These are phyloP conservation scores for Usnea hakonensis DNA, from an alignment of 495 filamentous ascomycete species.

Conservation along the genomic window DNA sequence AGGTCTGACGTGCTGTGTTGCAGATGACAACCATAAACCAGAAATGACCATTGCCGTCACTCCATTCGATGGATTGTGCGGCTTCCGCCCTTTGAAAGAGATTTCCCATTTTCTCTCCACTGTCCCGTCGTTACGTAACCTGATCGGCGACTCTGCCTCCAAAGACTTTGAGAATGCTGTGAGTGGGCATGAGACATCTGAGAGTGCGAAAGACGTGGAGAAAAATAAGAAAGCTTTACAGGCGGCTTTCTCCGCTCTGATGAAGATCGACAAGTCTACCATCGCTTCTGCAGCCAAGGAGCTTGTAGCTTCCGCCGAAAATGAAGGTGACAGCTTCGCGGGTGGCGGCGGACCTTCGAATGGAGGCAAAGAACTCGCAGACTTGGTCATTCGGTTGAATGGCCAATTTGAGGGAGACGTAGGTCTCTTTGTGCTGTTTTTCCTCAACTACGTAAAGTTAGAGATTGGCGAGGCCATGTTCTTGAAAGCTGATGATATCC, in stretches of 20 bases:
- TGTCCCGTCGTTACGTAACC: slow-evolving; percentile 61
- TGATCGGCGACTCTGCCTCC: slow-evolving; percentile 66
- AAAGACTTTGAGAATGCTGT: slow-evolving; percentile 61
- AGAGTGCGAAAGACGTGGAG: slow-evolving; percentile 46
- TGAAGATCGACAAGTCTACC: slow-evolving; percentile 62
- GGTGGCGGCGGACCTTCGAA: slow-evolving; percentile 52
- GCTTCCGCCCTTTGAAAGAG: slow-evolving; percentile 81
- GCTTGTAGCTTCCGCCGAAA: slow-evolving; percentile 63
- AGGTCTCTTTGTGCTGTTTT: slow-evolving; percentile 70
- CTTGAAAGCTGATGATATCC: slow-evolving; percentile 90
- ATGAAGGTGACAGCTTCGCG: slow-evolving; percentile 53
- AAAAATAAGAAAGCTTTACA: slow-evolving; percentile 78
- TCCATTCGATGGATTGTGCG: slow-evolving; percentile 90
- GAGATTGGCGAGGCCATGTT: slow-evolving; percentile 91
- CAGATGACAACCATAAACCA: slow-evolving; percentile 98
- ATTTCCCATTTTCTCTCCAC: slow-evolving; percentile 77
- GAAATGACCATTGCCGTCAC: slow-evolving; percentile 99
- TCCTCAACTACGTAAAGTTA: slow-evolving; percentile 75
- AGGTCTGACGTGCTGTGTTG: background rate
- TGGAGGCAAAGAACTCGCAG: slow-evolving; percentile 60
- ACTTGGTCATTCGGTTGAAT: slow-evolving; percentile 68
- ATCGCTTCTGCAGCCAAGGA: slow-evolving; percentile 56
- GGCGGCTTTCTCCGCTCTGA: slow-evolving; percentile 63
- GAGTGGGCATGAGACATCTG: slow-evolving; percentile 55
- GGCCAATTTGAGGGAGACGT: slow-evolving; percentile 69